Evolutionary conservation across 2,329 filamentous ascomycete genomes (phyloP).

Genomic region (Colletotrichum destructivum): DNA sequence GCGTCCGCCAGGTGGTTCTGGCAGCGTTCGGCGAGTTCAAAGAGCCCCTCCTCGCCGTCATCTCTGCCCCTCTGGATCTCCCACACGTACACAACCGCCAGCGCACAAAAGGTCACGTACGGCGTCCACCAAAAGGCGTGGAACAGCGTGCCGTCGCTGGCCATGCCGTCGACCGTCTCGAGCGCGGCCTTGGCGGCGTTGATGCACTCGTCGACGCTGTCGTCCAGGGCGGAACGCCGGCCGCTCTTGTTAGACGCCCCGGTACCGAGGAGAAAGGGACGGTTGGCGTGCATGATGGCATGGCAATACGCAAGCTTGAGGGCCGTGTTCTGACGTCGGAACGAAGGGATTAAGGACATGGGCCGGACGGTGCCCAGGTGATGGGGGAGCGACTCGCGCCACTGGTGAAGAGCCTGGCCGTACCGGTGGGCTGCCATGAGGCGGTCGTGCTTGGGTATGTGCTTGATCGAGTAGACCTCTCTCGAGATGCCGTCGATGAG

Average conservation of each 20-base stretch:
- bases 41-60: conserved; percentile 35
- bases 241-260: conserved; percentile 52
- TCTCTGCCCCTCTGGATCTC: conserved; percentile 50
- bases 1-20: conserved; percentile 60
- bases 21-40: conserved; percentile 56
- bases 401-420: conserved; percentile 55
- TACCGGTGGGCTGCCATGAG: conserved; percentile 56
- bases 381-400: conserved; percentile 58
- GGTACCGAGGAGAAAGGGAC: conserved; percentile 64
- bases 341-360: conserved; percentile 61
- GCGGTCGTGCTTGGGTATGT: conserved; percentile 52
- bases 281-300: conserved; percentile 69
- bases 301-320: conserved; percentile 69
- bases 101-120: conserved; percentile 68
- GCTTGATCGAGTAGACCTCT: conserved; percentile 57
- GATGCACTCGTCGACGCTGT: conserved; percentile 59
- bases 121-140: conserved; percentile 68
- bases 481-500: conserved; percentile 58
- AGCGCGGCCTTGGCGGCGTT: conserved; percentile 62
- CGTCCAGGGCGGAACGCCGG: conserved; percentile 58
- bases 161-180: conserved; percentile 59
- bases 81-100: conserved; percentile 69
- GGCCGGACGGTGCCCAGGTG: conserved; percentile 61
- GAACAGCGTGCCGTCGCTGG: conserved; percentile 48
- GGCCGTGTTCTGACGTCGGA: conserved; percentile 65